phyloP scores from a whole-genome alignment of 371 early-diverging fungal species.

The Lichtheimia ornata region DNA sequence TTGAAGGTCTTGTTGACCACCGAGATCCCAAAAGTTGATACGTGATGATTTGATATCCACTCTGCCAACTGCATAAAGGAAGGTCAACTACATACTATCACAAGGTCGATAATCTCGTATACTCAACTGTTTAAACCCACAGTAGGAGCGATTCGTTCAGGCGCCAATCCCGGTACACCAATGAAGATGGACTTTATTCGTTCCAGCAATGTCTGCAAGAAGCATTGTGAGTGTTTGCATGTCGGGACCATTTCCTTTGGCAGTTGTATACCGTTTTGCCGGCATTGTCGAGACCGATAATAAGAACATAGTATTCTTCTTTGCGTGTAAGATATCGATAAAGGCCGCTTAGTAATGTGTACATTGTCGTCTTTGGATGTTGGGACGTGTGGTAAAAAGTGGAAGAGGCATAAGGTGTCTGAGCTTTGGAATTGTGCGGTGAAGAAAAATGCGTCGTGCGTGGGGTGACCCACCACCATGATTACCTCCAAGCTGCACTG shows the following conservation, averaged over 20 bases:
- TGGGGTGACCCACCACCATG: no score
- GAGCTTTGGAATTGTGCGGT: no score
- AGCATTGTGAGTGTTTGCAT: neutral
- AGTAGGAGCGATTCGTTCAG: constrained; percentile 91
- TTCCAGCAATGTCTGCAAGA: constrained; percentile 79
- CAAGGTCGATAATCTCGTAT: neutral
- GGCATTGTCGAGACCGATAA: constrained; percentile 94
- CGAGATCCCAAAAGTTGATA: constrained; percentile 94
- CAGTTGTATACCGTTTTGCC: constrained; percentile 84
- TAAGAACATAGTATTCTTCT: constrained; percentile 92
- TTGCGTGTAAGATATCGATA: constrained; percentile 83
- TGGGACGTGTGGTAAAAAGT: neutral
- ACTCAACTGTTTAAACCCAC: constrained; percentile 88
- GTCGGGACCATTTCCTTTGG: neutral
- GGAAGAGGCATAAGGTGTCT: neutral
- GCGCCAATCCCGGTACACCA: constrained; percentile 72
- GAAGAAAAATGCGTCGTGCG: no score
- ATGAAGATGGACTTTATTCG: constrained; percentile 77
- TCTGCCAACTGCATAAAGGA: constrained; percentile 66
- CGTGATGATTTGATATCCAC: constrained; percentile 67
- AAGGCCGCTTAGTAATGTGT: constrained; percentile 86
- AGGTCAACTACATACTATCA: neutral
- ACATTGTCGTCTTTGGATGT: constrained; percentile 60
- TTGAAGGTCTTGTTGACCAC: constrained; percentile 89
- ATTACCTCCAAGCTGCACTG: no score